Evolutionary conservation across 2,329 filamentous ascomycete genomes (phyloP).

Genomic region (Acrocalymma vagum): DNA sequence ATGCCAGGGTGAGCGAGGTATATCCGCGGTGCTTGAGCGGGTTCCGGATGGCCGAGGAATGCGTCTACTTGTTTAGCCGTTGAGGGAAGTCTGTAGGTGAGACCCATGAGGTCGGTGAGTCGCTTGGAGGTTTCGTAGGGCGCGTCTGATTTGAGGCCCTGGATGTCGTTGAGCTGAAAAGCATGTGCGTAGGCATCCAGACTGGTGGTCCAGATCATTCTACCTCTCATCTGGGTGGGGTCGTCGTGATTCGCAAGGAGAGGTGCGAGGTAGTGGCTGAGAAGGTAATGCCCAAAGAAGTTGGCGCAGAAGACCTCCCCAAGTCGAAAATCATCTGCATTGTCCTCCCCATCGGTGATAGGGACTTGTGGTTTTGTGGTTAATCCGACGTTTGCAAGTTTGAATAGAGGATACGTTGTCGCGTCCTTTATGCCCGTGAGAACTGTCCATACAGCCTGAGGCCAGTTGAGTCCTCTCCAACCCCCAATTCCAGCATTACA

Average conservation of each 20-base stretch:
- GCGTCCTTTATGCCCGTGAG: constrained; percentile 72
- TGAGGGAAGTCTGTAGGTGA: constrained; percentile 75
- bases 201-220: constrained; percentile 88
- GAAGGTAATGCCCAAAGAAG: constrained; percentile 92
- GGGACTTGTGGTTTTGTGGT: constrained; percentile 63
- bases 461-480: constrained; percentile 82
- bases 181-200: constrained; percentile 71
- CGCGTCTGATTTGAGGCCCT: constrained; percentile 68
- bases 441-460: constrained; percentile 62
- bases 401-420: constrained; percentile 81
- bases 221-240: constrained; percentile 57
- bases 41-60: constrained; percentile 29
- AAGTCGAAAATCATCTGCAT: constrained; percentile 64
- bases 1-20: constrained; percentile 90
- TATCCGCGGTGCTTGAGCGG: constrained; percentile 62
- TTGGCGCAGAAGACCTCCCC: constrained; percentile 91
- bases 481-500: constrained; percentile 91
- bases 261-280: constrained; percentile 81
- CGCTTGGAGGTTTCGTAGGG: constrained; percentile 91
- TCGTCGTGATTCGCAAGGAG: constrained; percentile 66
- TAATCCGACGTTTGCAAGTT: constrained; percentile 68
- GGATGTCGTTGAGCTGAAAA: constrained; percentile 76
- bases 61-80: constrained; percentile 57
- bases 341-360: constrained; percentile 17
- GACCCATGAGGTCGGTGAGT: constrained; percentile 81